A percentile compares a stretch with the other conserved stretches of the same genome.
Evolutionary conservation across 2,329 filamentous ascomycete species (phyloP).

Genomic region (Leptographium galeiforme): DNA sequence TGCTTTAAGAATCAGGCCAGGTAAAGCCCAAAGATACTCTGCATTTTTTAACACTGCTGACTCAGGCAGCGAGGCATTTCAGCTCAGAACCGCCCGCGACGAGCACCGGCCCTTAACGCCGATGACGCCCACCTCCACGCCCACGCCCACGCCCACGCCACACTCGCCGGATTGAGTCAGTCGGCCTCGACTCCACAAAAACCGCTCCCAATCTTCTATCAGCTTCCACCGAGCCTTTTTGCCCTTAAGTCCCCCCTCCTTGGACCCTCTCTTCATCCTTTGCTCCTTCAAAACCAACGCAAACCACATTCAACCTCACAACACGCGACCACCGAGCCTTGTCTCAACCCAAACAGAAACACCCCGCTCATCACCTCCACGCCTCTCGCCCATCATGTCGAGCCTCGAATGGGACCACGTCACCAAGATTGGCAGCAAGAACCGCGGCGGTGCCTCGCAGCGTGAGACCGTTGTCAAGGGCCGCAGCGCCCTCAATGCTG

Average conservation of each 20-base stretch:
- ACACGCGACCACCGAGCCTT: neutral
- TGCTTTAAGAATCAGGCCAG: no score
- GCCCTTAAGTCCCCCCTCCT: neutral
- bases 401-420: constrained; percentile 69
- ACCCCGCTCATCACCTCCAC: neutral
- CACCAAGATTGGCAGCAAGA: constrained; percentile 89
- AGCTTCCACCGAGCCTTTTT: constrained; percentile 6
- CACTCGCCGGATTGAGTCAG: constrained; percentile 4
- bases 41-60: no score
- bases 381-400: constrained; percentile 40
- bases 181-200: neutral
- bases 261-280: neutral
- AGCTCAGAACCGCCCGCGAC: no score
- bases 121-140: no score
- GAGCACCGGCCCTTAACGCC: neutral
- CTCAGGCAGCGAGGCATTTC: neutral
- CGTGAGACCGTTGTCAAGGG: constrained; percentile 86
- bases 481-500: constrained; percentile 74
- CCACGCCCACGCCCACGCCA: no score
- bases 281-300: neutral
- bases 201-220: constrained; percentile 3
- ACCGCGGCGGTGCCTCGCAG: constrained; percentile 48
- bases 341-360: neutral
- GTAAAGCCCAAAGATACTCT: no score
- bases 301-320: neutral